These are phyloP conservation scores for Nakazawaea siamensis DNA, from an alignment of 805 yeast genomes.

Conservation along the genomic window DNA sequence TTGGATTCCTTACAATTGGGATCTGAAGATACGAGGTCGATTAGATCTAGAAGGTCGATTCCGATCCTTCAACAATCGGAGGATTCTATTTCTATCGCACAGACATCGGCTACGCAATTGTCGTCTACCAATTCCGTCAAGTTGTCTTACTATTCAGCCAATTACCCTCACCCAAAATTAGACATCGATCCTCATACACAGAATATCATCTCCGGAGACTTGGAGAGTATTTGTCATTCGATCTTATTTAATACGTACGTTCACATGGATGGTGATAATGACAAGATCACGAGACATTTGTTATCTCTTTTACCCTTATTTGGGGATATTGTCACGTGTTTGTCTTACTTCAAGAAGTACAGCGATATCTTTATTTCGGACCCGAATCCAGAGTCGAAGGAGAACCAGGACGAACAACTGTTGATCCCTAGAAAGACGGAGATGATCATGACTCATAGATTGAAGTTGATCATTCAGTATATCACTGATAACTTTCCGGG, in stretches of 20 bases:
- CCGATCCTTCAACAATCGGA: background rate
- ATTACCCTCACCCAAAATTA: conserved; percentile 57
- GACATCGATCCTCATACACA: conserved; percentile 39
- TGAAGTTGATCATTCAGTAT: conserved; percentile 45
- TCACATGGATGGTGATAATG: conserved; percentile 18
- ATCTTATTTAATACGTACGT: conserved; percentile 43
- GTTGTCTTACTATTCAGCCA: conserved; percentile 27
- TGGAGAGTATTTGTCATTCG: conserved; percentile 74
- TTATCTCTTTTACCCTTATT: conserved; percentile 47
- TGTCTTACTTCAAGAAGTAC: conserved; percentile 31
- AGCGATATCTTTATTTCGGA: conserved; percentile 17
- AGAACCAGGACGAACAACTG: conserved; percentile 3
- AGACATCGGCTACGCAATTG: conserved; percentile 1
- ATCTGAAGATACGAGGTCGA: conserved; percentile 4
- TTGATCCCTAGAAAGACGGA: conserved; percentile 26
- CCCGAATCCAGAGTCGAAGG: background rate
- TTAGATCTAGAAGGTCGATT: conserved; percentile 4
- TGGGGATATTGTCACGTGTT: conserved; percentile 34
- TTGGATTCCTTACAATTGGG: background rate
- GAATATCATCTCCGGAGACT: conserved; percentile 39
- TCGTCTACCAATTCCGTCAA: conserved; percentile 6
- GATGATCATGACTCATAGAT: conserved; percentile 37
- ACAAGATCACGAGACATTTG: conserved; percentile 29
- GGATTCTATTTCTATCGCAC: background rate
- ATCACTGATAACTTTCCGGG: conserved; percentile 58